These are phyloP conservation scores for Aspergillus sp. DNA, from an alignment of 2,329 filamentous ascomycete species.

Conservation along the genomic window DNA sequence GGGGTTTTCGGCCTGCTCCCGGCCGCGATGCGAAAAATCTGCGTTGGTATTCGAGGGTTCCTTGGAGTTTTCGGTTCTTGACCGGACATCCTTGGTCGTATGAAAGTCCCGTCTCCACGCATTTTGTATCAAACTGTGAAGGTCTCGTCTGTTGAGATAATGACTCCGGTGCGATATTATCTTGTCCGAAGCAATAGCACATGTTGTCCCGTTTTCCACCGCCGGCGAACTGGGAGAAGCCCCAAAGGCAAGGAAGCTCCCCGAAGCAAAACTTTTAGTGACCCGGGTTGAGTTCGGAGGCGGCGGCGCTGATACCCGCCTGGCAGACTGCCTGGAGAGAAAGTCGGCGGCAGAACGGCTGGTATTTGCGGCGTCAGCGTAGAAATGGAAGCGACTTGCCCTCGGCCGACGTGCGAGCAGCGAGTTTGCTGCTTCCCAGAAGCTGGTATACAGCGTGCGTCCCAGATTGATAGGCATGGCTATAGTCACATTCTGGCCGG, in stretches of 20 bases:
- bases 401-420: slow-evolving; percentile 20
- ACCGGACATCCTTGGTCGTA: slow-evolving; percentile 15
- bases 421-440: slow-evolving; percentile 31
- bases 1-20: slow-evolving; percentile 6
- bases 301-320: slow-evolving; percentile 13
- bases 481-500: slow-evolving; percentile 35
- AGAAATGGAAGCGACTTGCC: slow-evolving; percentile 15
- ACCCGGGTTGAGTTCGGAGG: slow-evolving; percentile 29
- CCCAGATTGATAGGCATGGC: slow-evolving; percentile 40
- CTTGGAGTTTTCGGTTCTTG: slow-evolving; percentile 9
- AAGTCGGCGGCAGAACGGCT: slow-evolving; percentile 7
- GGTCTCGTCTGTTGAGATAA: slow-evolving; percentile 10
- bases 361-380: slow-evolving; percentile 8
- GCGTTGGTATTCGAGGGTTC: slow-evolving; percentile 9
- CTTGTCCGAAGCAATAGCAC: slow-evolving; percentile 21
- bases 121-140: slow-evolving; percentile 10
- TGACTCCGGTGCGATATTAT: slow-evolving; percentile 18
- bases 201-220: slow-evolving; percentile 24
- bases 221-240: slow-evolving; percentile 24
- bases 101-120: slow-evolving; percentile 24
- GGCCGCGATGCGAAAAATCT: slow-evolving; percentile 2
- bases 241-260: slow-evolving; percentile 46
- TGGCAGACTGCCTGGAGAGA: slow-evolving; percentile 8
- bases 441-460: slow-evolving; percentile 38
- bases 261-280: slow-evolving; percentile 46